Evolutionary conservation across 306 rosid species (phyloP).

Genomic region (Carpinus fangiana): DNA sequence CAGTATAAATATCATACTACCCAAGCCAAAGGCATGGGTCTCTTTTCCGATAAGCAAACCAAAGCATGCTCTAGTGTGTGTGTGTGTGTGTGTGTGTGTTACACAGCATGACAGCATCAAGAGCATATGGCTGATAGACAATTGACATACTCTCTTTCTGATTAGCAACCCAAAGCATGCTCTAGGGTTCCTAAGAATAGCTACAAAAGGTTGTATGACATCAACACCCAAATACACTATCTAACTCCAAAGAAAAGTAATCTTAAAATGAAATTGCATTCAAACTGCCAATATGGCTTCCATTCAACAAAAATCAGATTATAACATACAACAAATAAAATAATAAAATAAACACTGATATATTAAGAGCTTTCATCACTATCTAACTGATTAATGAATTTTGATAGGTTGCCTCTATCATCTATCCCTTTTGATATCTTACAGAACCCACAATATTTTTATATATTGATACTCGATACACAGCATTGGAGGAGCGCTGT

Average conservation of each 20-base stretch:
- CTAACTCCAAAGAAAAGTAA: no score
- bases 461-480: neutral
- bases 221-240: conserved; percentile 8
- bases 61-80: neutral
- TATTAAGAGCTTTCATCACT: neutral
- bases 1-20: neutral
- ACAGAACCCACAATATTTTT: neutral
- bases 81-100: no score
- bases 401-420: neutral
- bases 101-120: neutral
- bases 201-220: neutral
- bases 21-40: neutral
- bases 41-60: neutral
- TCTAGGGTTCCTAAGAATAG: neutral
- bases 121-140: neutral
- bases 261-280: no score
- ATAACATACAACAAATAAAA: no score
- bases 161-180: neutral
- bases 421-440: neutral
- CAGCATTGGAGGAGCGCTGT: neutral
- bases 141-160: neutral
- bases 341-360: neutral
- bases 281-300: neutral
- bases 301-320: neutral
- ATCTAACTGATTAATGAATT: neutral